A percentile compares a stretch with the other conserved stretches of the same genome.
Evolutionary conservation across 306 rosid species (phyloP).

Genomic region (Fagus sylvatica): DNA sequence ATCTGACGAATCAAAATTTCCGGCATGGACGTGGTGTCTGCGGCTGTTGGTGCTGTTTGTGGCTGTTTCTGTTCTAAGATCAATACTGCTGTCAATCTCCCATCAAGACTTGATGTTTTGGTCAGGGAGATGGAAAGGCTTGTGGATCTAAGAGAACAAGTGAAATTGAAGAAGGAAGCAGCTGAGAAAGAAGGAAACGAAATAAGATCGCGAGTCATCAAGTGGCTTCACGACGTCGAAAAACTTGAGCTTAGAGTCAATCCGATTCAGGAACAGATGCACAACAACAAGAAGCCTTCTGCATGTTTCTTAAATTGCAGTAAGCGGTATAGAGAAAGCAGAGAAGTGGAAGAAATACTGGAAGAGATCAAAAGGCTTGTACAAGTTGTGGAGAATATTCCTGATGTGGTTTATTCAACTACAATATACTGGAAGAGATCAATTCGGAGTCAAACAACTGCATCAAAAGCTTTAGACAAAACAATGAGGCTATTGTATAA

Average conservation of each 20-base stretch:
- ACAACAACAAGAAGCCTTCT: background rate
- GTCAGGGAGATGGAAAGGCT: background rate
- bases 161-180: background rate
- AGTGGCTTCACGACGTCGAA: slow-evolving; percentile 10
- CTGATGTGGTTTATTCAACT: background rate
- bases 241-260: background rate
- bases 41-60: background rate
- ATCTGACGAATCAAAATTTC: background rate
- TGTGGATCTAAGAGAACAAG: background rate
- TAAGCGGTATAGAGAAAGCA: too few relatives aligned
- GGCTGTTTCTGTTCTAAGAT: background rate
- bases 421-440: background rate
- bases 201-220: background rate
- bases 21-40: slow-evolving; percentile 6
- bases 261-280: background rate
- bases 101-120: background rate
- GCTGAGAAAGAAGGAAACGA: background rate
- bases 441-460: too few relatives aligned
- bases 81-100: background rate
- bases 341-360: too few relatives aligned
- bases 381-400: background rate
- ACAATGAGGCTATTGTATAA: slow-evolving; percentile 10
- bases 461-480: background rate
- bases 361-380: background rate
- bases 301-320: too few relatives aligned